phyloP scores from a whole-genome alignment of 768 basidiomycete species.

The Lyophyllum decastes region DNA sequence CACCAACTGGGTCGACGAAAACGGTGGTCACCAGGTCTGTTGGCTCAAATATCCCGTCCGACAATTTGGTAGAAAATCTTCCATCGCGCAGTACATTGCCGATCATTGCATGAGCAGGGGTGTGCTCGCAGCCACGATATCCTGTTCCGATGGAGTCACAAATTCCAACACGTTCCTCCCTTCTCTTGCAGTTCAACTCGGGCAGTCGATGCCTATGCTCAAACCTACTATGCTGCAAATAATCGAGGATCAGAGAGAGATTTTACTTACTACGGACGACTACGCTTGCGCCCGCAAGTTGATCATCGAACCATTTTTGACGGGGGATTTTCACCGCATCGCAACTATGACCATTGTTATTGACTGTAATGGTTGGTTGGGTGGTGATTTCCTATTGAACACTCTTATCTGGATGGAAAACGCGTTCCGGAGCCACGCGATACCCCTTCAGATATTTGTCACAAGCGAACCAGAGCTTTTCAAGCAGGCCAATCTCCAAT shows the following conservation, averaged over 20 bases:
- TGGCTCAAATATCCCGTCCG: constrained; percentile 17
- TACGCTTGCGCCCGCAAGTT: constrained; percentile 13
- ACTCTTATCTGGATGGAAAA: constrained; percentile 17
- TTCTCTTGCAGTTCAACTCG: constrained; percentile 14
- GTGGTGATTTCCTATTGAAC: constrained; percentile 8
- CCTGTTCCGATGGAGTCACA: constrained; percentile 1
- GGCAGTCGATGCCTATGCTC: constrained; percentile 14
- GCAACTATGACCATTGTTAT: constrained; percentile 16
- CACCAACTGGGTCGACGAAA: constrained; percentile 14
- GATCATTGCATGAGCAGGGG: constrained; percentile 10
- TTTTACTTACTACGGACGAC: constrained; percentile 12
- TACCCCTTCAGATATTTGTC: constrained; percentile 18
- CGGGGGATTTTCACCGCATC: constrained; percentile 13
- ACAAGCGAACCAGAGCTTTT: constrained; percentile 18
- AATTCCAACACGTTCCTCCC: constrained; percentile 12
- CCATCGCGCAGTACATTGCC: constrained; percentile 12
- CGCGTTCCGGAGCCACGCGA: constrained; percentile 12
- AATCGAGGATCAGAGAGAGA: constrained; percentile 17
- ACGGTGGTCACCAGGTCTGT: constrained; percentile 11
- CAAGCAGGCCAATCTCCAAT: constrained; percentile 14
- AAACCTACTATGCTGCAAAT: constrained; percentile 18
- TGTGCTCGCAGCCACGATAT: constrained; percentile 9
- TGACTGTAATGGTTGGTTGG: constrained; percentile 17
- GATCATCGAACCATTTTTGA: constrained; percentile 16
- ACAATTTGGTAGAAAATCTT: constrained; percentile 12